Conservation (phyloP, 306 rosid species). For the Potentilla sterilis region DNA sequence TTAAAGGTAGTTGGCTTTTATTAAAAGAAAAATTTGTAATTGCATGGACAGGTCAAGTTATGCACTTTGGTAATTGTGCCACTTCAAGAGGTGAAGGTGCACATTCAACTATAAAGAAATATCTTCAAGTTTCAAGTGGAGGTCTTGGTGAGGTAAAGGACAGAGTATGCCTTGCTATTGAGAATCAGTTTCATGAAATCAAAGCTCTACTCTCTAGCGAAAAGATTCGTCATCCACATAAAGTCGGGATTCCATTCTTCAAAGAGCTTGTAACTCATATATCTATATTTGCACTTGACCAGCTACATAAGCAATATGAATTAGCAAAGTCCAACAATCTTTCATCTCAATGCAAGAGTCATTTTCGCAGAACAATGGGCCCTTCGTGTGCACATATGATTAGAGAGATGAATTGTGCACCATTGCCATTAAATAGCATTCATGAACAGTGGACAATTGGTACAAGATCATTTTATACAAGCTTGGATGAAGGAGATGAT, state of each 20-base stretch:
- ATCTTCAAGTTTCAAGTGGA: slow-evolving; percentile 12
- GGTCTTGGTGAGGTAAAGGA: background rate
- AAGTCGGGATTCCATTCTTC: background rate
- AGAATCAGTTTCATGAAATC: background rate
- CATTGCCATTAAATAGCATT: background rate
- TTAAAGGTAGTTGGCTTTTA: background rate
- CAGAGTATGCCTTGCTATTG: background rate
- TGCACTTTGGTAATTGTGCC: background rate
- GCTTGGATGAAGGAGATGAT: background rate
- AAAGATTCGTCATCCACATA: background rate
- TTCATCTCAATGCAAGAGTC: too few relatives aligned
- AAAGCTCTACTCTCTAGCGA: background rate
- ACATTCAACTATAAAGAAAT: background rate
- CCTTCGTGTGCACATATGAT: too few relatives aligned
- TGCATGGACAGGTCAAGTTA: background rate
- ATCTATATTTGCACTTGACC: background rate
- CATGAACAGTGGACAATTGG: background rate
- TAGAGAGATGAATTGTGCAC: background rate
- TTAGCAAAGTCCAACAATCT: too few relatives aligned
- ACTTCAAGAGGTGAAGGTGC: slow-evolving; percentile 5
- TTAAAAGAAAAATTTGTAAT: background rate
- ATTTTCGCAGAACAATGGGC: too few relatives aligned
- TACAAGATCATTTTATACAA: background rate
- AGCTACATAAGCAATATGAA: background rate
- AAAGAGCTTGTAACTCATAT: background rate